These are phyloP conservation scores for Pisolithus tinctorius DNA, from an alignment of 768 basidiomycete genomes.

Conservation along the genomic window DNA sequence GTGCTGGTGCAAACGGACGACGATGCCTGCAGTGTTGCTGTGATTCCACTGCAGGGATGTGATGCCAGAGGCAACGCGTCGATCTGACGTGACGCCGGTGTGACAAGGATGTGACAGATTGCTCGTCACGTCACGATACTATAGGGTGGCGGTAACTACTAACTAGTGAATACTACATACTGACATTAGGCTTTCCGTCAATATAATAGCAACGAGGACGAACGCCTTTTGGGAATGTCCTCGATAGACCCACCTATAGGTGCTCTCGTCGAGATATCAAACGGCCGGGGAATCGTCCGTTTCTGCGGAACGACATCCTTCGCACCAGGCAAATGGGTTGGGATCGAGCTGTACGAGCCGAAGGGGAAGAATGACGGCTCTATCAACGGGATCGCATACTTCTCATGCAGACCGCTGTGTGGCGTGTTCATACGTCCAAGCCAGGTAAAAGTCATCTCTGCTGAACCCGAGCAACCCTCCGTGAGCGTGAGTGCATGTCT, in stretches of 20 bases:
- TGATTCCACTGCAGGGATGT: neutral
- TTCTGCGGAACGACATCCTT: conserved; percentile 84
- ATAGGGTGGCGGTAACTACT: too few species aligned
- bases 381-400: conserved; percentile 75
- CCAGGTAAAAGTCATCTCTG: conserved; percentile 64
- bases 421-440: conserved; percentile 89
- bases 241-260: conserved; percentile 47
- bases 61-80: neutral
- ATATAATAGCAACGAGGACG: too few species aligned
- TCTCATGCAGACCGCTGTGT: conserved; percentile 64
- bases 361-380: conserved; percentile 96
- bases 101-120: neutral
- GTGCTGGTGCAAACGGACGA: neutral
- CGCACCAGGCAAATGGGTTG: conserved; percentile 89
- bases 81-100: neutral
- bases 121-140: too few species aligned
- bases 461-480: conserved; percentile 19
- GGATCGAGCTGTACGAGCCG: conserved; percentile 76
- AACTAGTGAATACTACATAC: too few species aligned
- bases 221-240: conserved; percentile 22
- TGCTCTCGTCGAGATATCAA: conserved; percentile 71
- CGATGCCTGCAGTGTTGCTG: neutral
- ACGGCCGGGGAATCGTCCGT: conserved; percentile 78
- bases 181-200: too few species aligned
- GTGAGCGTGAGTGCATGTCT: conserved; percentile 17